Base-by-base conservation (phyloP, 352 stramenopile genomes). In the Pythium vanterpoolii region DNA sequence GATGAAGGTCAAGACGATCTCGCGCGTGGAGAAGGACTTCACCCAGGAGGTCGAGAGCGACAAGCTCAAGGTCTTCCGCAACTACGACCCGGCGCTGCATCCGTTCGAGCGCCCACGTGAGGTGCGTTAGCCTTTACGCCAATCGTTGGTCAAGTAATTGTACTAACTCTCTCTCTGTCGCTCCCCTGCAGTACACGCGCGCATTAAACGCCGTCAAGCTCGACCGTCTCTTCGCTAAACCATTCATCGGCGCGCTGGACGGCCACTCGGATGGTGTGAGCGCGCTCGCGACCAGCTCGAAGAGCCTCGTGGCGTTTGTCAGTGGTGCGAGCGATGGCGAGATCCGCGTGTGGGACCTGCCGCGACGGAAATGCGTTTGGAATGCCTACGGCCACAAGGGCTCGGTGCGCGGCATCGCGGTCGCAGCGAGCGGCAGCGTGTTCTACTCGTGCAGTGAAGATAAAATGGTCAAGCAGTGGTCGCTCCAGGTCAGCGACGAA, bases 1-100 rank as follows among this genome's bases (percentile, higher is more conserved):
- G 8, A 99, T 99, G 97, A 99, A 99, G 85, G 95, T 99, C 56
- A 99, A 99, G 82, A 98, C 96, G 9, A 97, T 99, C 53, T 98
- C 91, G 57, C 90, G 98, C 54, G 87, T 96, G 34, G 84, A 97
- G 73, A 89, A 96, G 60, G 86, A 93, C 49, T 98, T 98, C 66
- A 97, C 96, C 60, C 86, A 96, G 64, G 93, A 99, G 67, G 95
- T 93, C 49, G 79, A 77, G 69, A 90, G 62, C 66, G 94, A 79
- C 91, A 99, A 89, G 79, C 97, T 74, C 69, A 98, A 97, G 69
- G 86, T 98, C 4, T 93, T 97, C 69, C 93, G 96, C 51, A 99
- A 99, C 79, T 89, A 98, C 39, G 93, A 99, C 72, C 97, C 97
- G 4, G 73, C 73, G 51, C 87, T 98, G 47, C 94, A 98, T 58